Evolutionary conservation across 345 rosid genomes (phyloP).

Genomic region (Abelmoschus esculentus): DNA sequence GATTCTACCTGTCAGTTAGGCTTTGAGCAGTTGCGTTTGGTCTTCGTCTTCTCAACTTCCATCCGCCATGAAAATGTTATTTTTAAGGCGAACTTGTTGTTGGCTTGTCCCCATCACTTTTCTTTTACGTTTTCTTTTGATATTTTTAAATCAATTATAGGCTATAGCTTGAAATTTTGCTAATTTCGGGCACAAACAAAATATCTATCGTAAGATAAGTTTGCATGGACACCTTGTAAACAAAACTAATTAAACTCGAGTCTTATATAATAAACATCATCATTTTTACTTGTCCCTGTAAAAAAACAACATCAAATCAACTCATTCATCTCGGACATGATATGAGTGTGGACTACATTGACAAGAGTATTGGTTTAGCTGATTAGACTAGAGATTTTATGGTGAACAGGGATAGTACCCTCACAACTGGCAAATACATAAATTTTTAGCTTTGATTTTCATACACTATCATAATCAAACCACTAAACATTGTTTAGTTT

Average conservation of each 20-base stretch:
- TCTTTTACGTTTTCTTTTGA: background rate
- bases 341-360: no score
- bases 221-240: no score
- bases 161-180: background rate
- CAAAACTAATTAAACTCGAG: no score
- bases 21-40: background rate
- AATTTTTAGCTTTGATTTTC: background rate
- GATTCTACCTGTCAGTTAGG: background rate
- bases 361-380: background rate
- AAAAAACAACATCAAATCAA: no score
- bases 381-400: background rate
- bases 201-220: background rate
- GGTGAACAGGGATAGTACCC: no score
- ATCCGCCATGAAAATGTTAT: background rate
- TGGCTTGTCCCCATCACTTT: background rate
- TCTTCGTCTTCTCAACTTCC: background rate
- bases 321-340: no score
- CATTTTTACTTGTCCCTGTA: no score
- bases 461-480: background rate
- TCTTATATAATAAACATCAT: no score
- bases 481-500: background rate
- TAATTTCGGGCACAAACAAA: background rate
- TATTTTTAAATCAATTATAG: background rate
- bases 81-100: background rate
- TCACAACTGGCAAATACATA: background rate